Evolutionary conservation across 2,329 filamentous ascomycete species (phyloP), one percentile per base, ranked within the genome.

Genomic region (Fusarium tricinctum): DNA sequence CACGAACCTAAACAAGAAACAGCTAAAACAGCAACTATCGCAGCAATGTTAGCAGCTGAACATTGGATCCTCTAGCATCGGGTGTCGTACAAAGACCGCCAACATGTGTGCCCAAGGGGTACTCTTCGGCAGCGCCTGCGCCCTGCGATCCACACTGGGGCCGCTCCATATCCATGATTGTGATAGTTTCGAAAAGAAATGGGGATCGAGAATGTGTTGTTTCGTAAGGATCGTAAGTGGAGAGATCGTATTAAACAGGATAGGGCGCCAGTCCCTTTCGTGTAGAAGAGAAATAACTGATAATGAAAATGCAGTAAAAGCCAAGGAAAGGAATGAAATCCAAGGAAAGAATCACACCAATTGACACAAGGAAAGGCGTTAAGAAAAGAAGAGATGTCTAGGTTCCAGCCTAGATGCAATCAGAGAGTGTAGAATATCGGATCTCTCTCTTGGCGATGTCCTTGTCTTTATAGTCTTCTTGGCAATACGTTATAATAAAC

Each of bases 31-130:
- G 77, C 47, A 44, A 78, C 76, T 77, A 43, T 19, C 5, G 10
- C 8, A 6, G 1, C 4, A 19, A 1, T 14, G 26, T 63, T 45
- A 62, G 35, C 22, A 23, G 28, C 20, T n/a, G 4, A 19, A 30
- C 4, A 20, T 5, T 15, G 7, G 39, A 2, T 45, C 17, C 14
- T 19, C 26, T 15, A 4, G 23, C 32, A 19, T 5, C 8, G 42
- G 19, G 26, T 33, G 30, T 57, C 76, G 39, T 70, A 78, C 76
- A 78, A 39, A 78, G 59, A 39, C 74, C 76, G 14, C 60, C 73
- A 23, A 78, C 68, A 50, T 78, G 76, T 9, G 75, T 46, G 5
- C 40, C 59, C 9, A 78, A 33, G 32, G 76, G 69, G 46, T 78
- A 78, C 17, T 74, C 69, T 9, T 57, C 64, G 1, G 49, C 14